A percentile compares a stretch with the other conserved stretches of the same genome.
phyloP scores from a whole-genome alignment of 805 yeast genomes.

The Brettanomyces sp. region DNA sequence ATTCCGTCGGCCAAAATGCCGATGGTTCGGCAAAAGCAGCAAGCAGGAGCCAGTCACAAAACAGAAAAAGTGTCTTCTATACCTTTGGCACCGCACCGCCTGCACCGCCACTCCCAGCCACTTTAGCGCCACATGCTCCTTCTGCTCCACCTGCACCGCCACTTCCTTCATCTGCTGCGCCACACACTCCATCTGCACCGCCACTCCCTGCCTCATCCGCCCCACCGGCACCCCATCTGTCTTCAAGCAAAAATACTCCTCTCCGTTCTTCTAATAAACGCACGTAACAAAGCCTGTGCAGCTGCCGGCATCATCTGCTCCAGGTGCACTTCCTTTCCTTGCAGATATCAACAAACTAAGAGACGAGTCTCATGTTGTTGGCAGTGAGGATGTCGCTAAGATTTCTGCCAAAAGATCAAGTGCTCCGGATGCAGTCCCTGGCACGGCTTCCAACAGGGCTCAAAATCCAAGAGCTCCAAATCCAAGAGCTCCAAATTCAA shows the following conservation, averaged over 20 bases:
- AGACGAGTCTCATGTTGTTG: constrained; percentile 42
- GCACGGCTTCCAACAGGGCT: constrained; percentile 7
- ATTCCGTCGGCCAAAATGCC: no score
- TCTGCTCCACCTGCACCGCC: constrained; percentile 14
- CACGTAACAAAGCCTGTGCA: constrained; percentile 8
- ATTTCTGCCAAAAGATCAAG: constrained; percentile 16
- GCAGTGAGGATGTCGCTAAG: constrained; percentile 17
- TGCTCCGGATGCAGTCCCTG: constrained; percentile 11
- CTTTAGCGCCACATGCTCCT: constrained; percentile 6
- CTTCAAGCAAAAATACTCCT: constrained; percentile 4
- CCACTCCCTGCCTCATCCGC: constrained; percentile 10
- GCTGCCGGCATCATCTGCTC: constrained; percentile 10
- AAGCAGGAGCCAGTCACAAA: constrained; percentile 1
- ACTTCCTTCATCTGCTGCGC: constrained; percentile 15
- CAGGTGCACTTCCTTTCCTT: constrained; percentile 45
- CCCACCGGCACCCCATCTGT: constrained; percentile 9
- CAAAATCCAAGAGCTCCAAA: constrained; percentile 12
- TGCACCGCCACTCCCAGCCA: constrained; percentile 7
- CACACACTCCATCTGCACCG: constrained; percentile 14
- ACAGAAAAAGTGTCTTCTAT: not conserved
- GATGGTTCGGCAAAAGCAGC: not conserved
- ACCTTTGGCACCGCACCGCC: not conserved
- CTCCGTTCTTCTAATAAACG: no score
- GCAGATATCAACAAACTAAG: constrained; percentile 50
- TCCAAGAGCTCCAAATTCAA: constrained; percentile 15